Evolutionary conservation across 805 yeast genomes (phyloP), one percentile per base, ranked within the genome.

Genomic region (Candida odintsovae): DNA sequence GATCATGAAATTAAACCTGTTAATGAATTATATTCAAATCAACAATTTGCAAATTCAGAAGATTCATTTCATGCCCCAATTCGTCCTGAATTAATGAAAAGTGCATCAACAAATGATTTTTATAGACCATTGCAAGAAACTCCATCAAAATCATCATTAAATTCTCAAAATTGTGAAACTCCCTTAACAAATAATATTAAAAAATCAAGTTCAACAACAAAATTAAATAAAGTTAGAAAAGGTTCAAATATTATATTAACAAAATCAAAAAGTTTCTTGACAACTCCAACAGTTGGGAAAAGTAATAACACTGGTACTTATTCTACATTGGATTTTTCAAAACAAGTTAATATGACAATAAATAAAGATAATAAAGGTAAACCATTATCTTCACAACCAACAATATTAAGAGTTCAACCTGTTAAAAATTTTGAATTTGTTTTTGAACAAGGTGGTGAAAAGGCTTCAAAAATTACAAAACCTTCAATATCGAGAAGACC

Each of bases 251-350:
- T 43, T 7, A 33, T 43, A 11, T 28, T 59, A 41, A 57, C 53
- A 38, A 58, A 58, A 40, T 59, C 64, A 8, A 55, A 58, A 46
- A 53, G 57, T 29, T 57, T 56, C 38, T 42, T 58, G 15, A 33
- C 44, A 19, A 23, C 49, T 12, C 33, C 50, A 7, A 33, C 49
- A 20, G 23, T 41, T 18, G 21, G 40, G 18, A 36, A 36, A 25
- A 36, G 19, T 20, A 36, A 36, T 10, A 36, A 36, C 10, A 23
- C 18, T 44, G 21, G 45, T 39, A 5, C 54, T 19, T 58, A 53
- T 29, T 51, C 52, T n/a, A 59, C 64, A 10, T 38, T 59, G 25
- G 61, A 59, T 35, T 58, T 59, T 42, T 57, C 62, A 3, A 57
- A 55, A 40, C 40, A 44, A 20, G 23, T 20, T 2, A 36, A 36